phyloP scores from a whole-genome alignment of 176 grass and related monocot species.

The sorghum (Sorghum bicolor) region Sorghum_bicolor_NCBIv3 NC_012877.2:37981001-37981500 shows the following conservation, averaged over 20 bases:
- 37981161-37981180: constrained; percentile 49
- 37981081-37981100: too few species aligned
- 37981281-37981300: constrained; percentile 65
- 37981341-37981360: constrained; percentile 40
- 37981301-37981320: constrained; percentile 31
- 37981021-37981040: too few species aligned
- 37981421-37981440: constrained; percentile 38
- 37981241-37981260: constrained; percentile 15
- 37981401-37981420: constrained; percentile 34
- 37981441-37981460: constrained; percentile 39
- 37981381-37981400: constrained; percentile 47
- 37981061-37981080: too few species aligned
- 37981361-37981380: constrained; percentile 41
- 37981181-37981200: constrained; percentile 26
- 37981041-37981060: too few species aligned
- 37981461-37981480: constrained; percentile 53
- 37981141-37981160: constrained; percentile 16
- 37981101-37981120: too few species aligned
- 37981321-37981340: constrained; percentile 54
- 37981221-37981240: constrained; percentile 31
- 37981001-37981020: too few species aligned
- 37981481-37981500: neutral
- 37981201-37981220: constrained; percentile 25
- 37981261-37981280: constrained; percentile 32
- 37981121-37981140: too few species aligned